Evolutionary conservation across 257 asterid genomes (phyloP).

Genomic region (Solanum corneliomulleri): DNA sequence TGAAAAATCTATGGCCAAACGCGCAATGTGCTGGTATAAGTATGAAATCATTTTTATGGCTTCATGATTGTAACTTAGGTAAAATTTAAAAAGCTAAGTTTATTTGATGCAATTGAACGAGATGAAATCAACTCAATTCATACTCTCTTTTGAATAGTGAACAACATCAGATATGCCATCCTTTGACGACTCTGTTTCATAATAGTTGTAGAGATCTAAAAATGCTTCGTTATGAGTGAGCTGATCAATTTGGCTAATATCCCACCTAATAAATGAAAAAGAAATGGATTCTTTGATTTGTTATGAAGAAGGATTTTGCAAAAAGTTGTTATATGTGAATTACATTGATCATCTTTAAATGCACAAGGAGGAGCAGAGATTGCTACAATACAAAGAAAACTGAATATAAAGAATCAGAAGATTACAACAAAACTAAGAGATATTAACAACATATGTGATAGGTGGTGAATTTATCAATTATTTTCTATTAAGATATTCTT

Average conservation of each 20-base stretch:
- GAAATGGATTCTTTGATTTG: neutral
- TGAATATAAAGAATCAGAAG: neutral
- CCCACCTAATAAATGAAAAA: neutral
- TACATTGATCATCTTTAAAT: neutral
- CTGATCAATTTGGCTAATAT: neutral
- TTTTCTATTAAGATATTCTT: too few relatives aligned
- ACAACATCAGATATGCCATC: neutral
- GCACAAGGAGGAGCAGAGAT: neutral
- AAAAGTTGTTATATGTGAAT: too few relatives aligned
- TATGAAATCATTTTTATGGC: neutral
- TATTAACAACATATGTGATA: too few relatives aligned
- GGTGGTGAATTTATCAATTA: too few relatives aligned
- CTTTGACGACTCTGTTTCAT: neutral
- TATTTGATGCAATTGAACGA: neutral
- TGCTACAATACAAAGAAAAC: neutral
- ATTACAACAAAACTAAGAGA: neutral
- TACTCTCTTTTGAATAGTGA: too few relatives aligned
- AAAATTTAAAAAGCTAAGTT: neutral
- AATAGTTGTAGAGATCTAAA: neutral
- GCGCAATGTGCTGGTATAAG: neutral
- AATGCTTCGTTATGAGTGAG: neutral
- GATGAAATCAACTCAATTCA: neutral
- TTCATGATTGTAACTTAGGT: neutral
- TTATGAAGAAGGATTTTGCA: neutral
- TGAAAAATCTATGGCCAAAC: too few relatives aligned